Base-by-base conservation (phyloP, 1,139 yeast species). In the Pichia cactophila region DNA sequence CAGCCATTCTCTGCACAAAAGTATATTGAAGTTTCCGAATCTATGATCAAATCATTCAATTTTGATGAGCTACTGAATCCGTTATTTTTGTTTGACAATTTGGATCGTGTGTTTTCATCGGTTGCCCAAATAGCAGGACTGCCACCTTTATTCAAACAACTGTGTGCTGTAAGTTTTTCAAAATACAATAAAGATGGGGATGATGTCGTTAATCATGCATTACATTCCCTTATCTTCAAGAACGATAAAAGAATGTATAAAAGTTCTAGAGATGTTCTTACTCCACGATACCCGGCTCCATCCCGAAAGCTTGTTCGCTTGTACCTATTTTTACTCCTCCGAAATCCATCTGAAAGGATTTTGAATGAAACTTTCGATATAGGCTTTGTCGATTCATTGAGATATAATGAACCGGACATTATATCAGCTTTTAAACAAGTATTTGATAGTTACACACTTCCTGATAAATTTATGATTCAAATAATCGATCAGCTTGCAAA, bases 271-370 rank as follows among this genome's bases (percentile, higher is more conserved):
- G 23, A 17, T 23, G 20, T 16, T 9, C 12, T 23, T 3, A 42
- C 51, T 1, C 55, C 55, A 11, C 12, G 49, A 38, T 53, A 53
- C 20, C 54, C 50, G 4, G 47, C 38, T 14, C 45, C 48, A 7
- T 35, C 50, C 8, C 26, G 23, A n/a, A 20, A 40, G 7, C 42
- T 41, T 17, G 35, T 39, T 11, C 33, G 49, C n/a, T 16, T 49
- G 20, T 49, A 43, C 36, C 28, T 46, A n/a, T 46, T 26, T 14
- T 16, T 38, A 5, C 31, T 43, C 2, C 28, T 38, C 1, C 28
- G 14, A 7, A 36, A 36, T 11, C 40, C 38, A 11, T 11, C 10
- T 28, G 28, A 36, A 16, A 43, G 36, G 26, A 16, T n/a, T 7
- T 17, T 43, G 9, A 14, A 36, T 36, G 17, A 23, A 12, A 20